Base-by-base conservation (phyloP, 176 grass and related monocot genomes). In the Stipa capillata region DNA sequence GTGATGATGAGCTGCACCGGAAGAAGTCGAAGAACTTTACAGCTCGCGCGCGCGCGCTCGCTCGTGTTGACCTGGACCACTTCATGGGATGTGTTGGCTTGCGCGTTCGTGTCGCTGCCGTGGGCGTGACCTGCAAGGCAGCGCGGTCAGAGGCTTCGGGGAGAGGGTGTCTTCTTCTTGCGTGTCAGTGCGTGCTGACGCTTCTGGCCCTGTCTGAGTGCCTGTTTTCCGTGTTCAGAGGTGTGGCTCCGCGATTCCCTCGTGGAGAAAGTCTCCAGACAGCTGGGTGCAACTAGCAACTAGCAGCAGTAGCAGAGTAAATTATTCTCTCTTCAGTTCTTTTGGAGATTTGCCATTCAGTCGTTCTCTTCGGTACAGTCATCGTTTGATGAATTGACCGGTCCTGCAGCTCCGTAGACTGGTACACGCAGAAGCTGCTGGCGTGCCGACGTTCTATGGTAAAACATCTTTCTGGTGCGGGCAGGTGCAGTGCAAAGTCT, bases 271-370 rank as follows among this genome's bases (percentile, higher is more conserved):
- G 23, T 56, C 33, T 59, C 48, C 41, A 3, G 32, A 32, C 53
- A 85, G 74, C 83, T 79, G 74, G 50, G 65, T 33, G 77, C 77
- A 67, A 29, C 76, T 65, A 59, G 72, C 35, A 28, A 27, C 23
- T 65, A 58, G 42, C 58, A 33, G 58, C 31, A n/a, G n/a, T n/a
- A n/a, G n/a, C n/a, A n/a, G n/a, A n/a, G n/a, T n/a, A n/a, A n/a
- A n/a, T n/a, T n/a, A n/a, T n/a, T n/a, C n/a, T n/a, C n/a, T n/a
- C n/a, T n/a, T n/a, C n/a, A n/a, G n/a, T n/a, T n/a, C 61, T 77
- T 47, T 37, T 39, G 20, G 27, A 76, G 61, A 68, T 47, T 78
- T 70, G 63, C 69, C 68, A 36, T 63, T 80, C 64, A 35, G 41
- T 10, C 16, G 48, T n/a, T 67, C 35, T 42, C 23, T 3, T 28